Conservation (phyloP, 768 basidiomycete species). For the Tephrocybe sp. region DNA sequence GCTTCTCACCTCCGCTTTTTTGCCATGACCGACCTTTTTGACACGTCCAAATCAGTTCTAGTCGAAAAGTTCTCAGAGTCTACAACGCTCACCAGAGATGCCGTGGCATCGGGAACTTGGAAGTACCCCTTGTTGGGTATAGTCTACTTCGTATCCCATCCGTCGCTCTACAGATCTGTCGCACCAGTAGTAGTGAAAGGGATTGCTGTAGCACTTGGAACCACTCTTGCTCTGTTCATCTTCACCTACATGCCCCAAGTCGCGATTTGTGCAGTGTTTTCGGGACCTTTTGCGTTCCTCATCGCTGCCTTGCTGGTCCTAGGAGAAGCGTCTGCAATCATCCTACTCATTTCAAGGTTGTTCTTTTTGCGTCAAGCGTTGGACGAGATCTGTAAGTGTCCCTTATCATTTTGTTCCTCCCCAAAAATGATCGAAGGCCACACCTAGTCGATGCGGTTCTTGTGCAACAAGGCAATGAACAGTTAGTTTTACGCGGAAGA, state of each 20-base stretch:
- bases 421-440: constrained; percentile 3
- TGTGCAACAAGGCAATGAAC: constrained; percentile 32
- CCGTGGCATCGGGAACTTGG: constrained; percentile 35
- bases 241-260: constrained; percentile 69
- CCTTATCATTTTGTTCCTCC: no score
- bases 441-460: constrained; percentile 36
- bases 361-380: constrained; percentile 36
- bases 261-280: constrained; percentile 59
- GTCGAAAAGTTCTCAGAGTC: neutral
- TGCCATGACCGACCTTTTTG: neutral
- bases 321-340: constrained; percentile 39
- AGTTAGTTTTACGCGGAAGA: constrained; percentile 30
- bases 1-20: neutral
- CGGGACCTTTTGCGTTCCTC: constrained; percentile 63
- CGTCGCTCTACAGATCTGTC: constrained; percentile 32
- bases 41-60: neutral
- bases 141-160: constrained; percentile 34
- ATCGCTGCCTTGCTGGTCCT: constrained; percentile 47
- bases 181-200: constrained; percentile 39
- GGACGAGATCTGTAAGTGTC: constrained; percentile 36
- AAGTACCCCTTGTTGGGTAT: constrained; percentile 38
- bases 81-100: constrained; percentile 25
- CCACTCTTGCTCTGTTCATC: constrained; percentile 48
- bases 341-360: constrained; percentile 33
- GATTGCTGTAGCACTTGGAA: constrained; percentile 33